Base-by-base conservation (phyloP, 176 grass and related monocot genomes). In the Oryza punctata region DNA sequence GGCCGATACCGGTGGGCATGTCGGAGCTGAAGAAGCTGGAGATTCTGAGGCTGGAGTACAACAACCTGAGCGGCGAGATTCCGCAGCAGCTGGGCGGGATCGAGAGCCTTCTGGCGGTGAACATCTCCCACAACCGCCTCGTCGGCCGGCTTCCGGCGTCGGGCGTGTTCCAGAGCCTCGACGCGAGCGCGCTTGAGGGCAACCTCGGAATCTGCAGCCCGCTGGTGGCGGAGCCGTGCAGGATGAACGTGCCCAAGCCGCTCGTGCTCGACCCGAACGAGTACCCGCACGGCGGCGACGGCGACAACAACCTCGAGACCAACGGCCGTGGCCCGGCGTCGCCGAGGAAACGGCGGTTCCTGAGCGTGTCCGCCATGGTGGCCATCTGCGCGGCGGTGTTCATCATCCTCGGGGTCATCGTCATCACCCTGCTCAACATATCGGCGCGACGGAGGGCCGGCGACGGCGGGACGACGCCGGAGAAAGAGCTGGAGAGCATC, bases 201-300 rank as follows among this genome's bases (percentile, higher is more conserved):
- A 98, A 98, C 93, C 82, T 95, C 18, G 96, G 96, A 72, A 87
- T 98, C 67, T 98, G 96, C 90, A 98, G 93, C 82, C 96, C 90
- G 33, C 85, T 88, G 7, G 91, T 98, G 0, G 0, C 80, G 1
- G 93, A 95, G 78, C 91, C 96, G 7, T 98, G 96, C 87, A 30
- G 35, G 79, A 95, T 98, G 96, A 88, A 95, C 84, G 96, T 98
- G 35, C 85, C 93, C 30, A 98, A 98, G 81, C 96, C 96, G 25
- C 87, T 98, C 1, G 93, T 98, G 50, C 91, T 98, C 27, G 83
- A 98, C 74, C 96, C 96, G 12, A 92, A 98, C 81, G 69, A 90
- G 13, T 95, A 92, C 67, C 24, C 87, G n/a, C 87, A 84, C 78
- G 77, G 84, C 32, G 68, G 74, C 60, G 77, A 73, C 41, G 85